phyloP scores from a whole-genome alignment of 1,139 yeast species.

The Debaryomyces nepalensis region DNA sequence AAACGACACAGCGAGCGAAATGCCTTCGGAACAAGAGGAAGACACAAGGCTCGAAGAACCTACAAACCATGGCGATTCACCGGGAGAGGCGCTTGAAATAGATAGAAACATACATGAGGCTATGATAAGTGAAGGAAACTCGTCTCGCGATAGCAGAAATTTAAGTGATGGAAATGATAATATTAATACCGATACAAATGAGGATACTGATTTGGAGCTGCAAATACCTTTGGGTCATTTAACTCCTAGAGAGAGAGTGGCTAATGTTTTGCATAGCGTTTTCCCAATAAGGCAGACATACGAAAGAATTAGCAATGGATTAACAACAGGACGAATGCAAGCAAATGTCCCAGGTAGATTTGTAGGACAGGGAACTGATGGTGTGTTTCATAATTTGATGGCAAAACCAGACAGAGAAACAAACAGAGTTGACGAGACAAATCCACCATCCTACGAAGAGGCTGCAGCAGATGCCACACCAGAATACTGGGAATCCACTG shows the following conservation, averaged over 20 bases:
- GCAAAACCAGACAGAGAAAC: constrained; percentile 79
- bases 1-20: constrained; percentile 4
- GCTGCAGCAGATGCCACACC: constrained; percentile 96
- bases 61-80: neutral
- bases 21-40: constrained; percentile 7
- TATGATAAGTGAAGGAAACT: constrained; percentile 18
- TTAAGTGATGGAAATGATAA: constrained; percentile 1
- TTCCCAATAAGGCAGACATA: constrained; percentile 50
- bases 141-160: constrained; percentile 6
- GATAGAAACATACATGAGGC: constrained; percentile 23
- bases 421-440: constrained; percentile 40
- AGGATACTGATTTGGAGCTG: constrained; percentile 14
- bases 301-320: constrained; percentile 49
- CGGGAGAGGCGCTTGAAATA: constrained; percentile 16
- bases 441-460: constrained; percentile 94
- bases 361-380: constrained; percentile 72
- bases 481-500: constrained; percentile 94
- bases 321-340: constrained; percentile 51
- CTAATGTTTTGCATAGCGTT: constrained; percentile 38
- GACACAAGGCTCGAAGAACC: constrained; percentile 13
- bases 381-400: constrained; percentile 87
- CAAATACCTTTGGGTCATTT: constrained; percentile 17
- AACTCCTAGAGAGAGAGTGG: constrained; percentile 36
- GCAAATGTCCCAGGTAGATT: constrained; percentile 49
- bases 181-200: neutral